These are phyloP conservation scores for Syzygium malaccense DNA, from an alignment of 441 rosid species.

Conservation along the genomic window DNA sequence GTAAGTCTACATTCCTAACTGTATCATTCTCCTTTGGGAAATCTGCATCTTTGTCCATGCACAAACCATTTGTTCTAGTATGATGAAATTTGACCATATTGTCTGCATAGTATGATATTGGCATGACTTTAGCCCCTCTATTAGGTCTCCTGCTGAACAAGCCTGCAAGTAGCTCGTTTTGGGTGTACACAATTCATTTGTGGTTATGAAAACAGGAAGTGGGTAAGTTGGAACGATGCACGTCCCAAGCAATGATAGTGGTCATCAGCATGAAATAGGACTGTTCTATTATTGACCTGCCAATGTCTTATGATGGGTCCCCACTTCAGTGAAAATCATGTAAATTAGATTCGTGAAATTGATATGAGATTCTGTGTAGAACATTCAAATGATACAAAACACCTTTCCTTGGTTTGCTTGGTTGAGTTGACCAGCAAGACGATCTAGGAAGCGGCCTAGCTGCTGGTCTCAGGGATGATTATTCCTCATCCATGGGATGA, in stretches of 20 bases:
- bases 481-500: neutral
- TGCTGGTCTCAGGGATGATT: neutral
- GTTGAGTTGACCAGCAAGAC: neutral
- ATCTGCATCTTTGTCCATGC: neutral
- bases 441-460: neutral
- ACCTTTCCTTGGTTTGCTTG: neutral
- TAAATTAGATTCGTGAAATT: neutral
- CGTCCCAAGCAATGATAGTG: neutral
- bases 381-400: neutral
- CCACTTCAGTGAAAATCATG: neutral
- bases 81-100: accelerated
- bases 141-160: neutral
- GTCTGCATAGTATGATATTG: neutral
- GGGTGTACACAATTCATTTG: neutral
- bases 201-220: neutral
- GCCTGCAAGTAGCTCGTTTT: neutral
- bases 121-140: neutral
- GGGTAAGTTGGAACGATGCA: neutral
- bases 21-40: neutral
- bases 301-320: neutral
- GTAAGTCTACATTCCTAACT: conserved; percentile 30
- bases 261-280: neutral
- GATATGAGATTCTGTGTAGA: neutral
- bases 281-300: neutral
- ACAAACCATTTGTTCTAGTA: neutral